Conservation (phyloP, 257 asterid species). For the Gentiana dahurica region DNA sequence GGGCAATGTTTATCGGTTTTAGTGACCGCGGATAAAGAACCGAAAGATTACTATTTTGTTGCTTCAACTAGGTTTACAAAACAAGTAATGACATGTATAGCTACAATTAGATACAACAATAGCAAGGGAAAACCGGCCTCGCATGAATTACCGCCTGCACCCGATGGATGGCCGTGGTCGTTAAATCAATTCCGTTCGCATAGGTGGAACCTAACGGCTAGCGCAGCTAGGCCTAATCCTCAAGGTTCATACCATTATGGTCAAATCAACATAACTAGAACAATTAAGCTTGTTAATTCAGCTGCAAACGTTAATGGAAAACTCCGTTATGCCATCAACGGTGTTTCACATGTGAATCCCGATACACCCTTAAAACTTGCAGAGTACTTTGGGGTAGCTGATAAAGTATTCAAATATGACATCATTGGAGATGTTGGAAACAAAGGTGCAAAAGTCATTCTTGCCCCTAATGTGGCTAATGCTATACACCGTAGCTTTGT, state of each 20-base stretch:
- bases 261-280: slow-evolving; percentile 45
- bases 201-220: slow-evolving; percentile 58
- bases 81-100: slow-evolving; percentile 19
- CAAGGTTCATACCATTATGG: slow-evolving; percentile 73
- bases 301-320: slow-evolving; percentile 24
- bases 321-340: slow-evolving; percentile 42
- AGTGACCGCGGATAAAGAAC: slow-evolving; percentile 38
- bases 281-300: slow-evolving; percentile 30
- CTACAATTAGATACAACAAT: slow-evolving; percentile 31
- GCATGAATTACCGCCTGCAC: slow-evolving; percentile 30
- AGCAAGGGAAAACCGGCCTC: slow-evolving; percentile 27
- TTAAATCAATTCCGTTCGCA: slow-evolving; percentile 47
- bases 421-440: slow-evolving; percentile 21
- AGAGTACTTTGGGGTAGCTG: slow-evolving; percentile 34
- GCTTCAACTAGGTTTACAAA: slow-evolving; percentile 48
- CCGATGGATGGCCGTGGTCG: slow-evolving; percentile 44
- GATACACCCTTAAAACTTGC: slow-evolving; percentile 49
- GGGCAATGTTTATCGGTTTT: slow-evolving; percentile 54
- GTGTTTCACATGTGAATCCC: slow-evolving; percentile 37
- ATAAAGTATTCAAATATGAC: slow-evolving; percentile 39
- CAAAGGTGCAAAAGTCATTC: slow-evolving; percentile 3
- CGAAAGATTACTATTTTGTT: slow-evolving; percentile 45
- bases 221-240: slow-evolving; percentile 70
- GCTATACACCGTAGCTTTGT: slow-evolving; percentile 39
- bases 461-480: slow-evolving; percentile 51